Evolutionary conservation across 2,329 filamentous ascomycete genomes (phyloP).

Genomic region (Alternaria hordeiaustralica): DNA sequence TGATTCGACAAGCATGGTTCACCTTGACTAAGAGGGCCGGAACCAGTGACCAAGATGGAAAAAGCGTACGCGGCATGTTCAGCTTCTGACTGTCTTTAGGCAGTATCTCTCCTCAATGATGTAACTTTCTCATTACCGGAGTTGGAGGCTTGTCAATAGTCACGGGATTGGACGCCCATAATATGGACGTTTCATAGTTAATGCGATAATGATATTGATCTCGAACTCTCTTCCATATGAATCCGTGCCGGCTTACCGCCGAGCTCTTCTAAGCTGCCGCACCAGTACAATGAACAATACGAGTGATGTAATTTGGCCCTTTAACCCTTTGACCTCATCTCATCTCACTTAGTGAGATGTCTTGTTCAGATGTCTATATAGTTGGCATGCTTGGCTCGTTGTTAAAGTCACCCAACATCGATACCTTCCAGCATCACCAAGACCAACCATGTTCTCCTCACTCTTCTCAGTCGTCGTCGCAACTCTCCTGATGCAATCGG

Average conservation of each 20-base stretch:
- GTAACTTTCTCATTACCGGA: slow-evolving; percentile 15
- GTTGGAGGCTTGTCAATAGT: slow-evolving; percentile 15
- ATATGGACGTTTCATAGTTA: slow-evolving; percentile 11
- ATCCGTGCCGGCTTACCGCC: slow-evolving; percentile 2
- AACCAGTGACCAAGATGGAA: not conserved
- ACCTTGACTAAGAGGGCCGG: slow-evolving; percentile 7
- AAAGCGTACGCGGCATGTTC: slow-evolving; percentile 6
- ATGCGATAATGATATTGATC: slow-evolving; percentile 17
- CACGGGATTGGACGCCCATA: slow-evolving; percentile 3
- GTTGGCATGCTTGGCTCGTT: not conserved
- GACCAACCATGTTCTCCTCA: not conserved
- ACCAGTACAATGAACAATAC: not conserved
- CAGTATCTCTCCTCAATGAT: slow-evolving; percentile 8
- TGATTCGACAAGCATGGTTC: slow-evolving; percentile 20
- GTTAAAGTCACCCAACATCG: not conserved
- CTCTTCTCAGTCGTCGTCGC: not conserved
- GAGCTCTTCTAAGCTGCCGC: not conserved
- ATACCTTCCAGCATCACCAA: not conserved
- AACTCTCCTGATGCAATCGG: not conserved
- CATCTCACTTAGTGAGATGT: not conserved
- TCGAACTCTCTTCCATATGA: not conserved
- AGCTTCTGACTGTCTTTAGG: slow-evolving; percentile 5
- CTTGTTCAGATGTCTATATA: not conserved
- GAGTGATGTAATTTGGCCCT: not conserved
- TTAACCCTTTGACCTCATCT: not conserved